Evolutionary conservation across 768 basidiomycete species (phyloP), one percentile per base, ranked within the genome.

Genomic region (Suillus subalutaceus): DNA sequence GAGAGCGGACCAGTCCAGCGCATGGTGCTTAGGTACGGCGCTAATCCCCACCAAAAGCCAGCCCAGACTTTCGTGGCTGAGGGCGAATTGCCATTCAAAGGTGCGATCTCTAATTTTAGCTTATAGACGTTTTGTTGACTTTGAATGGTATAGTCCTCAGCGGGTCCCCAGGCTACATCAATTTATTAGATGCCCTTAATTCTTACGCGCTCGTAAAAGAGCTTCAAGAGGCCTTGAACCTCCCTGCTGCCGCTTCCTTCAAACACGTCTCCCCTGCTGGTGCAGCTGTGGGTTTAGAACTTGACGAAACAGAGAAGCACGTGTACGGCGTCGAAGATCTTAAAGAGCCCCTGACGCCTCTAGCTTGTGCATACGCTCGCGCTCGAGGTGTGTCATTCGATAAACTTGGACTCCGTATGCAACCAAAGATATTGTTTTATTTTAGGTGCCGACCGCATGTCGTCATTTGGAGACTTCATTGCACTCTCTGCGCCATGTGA

Each of bases 201-300:
- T 97, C 97, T 4, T 99, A 92, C 74, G 96, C 94, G 1, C 87
- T 99, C 48, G 97, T 99, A 65, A 93, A 90, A 73, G 97, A 99
- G 76, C 87, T 99, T 4, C 89, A 94, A 56, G 92, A 88, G 65
- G 93, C 93, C 0, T 86, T 99, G 65, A 79, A 83, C 43, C 88
- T 99, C 56, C 96, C 97, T 20, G 97, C 97, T 16, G 97, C 97
- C 15, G 97, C 97, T 0, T 98, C 96, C 1, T 99, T 99, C 89
- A 99, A 99, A 81, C 97, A 99, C 74, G 97, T 99, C 66, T 99
- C 97, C 20, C 97, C 97, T 13, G 97, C 97, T 2, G 97, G 97
- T 61, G 96, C 93, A 7, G 97, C 96, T 35, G 93, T 98, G 15
- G 97, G 96, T 30, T 76, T 97, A 64, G 87, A 87, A 73, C 84